phyloP scores from a whole-genome alignment of 2,329 filamentous ascomycete species.

The Cladorrhinum sp. region DNA sequence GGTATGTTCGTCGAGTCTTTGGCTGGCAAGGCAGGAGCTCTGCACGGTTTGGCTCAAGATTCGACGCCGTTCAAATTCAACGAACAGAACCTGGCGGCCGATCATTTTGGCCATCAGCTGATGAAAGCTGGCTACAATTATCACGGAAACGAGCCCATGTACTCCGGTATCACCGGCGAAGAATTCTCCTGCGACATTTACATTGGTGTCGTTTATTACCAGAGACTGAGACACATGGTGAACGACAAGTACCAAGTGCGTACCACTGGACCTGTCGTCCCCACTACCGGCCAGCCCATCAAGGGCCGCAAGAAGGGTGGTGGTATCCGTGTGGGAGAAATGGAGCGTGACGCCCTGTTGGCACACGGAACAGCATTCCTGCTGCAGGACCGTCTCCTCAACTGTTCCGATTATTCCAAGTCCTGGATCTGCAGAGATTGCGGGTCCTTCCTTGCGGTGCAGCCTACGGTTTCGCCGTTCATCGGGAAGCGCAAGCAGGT shows the following conservation, averaged over 20 bases:
- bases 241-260: slow-evolving; percentile 99
- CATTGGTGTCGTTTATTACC: slow-evolving; percentile 96
- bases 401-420: slow-evolving; percentile 90
- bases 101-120: slow-evolving; percentile 95
- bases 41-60: slow-evolving; percentile 95
- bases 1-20: slow-evolving; percentile 99
- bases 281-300: slow-evolving; percentile 90
- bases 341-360: slow-evolving; percentile 94
- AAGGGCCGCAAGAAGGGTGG: slow-evolving; percentile 95
- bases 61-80: slow-evolving; percentile 93
- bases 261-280: slow-evolving; percentile 88
- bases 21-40: slow-evolving; percentile 87
- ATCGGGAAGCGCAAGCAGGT: slow-evolving; percentile 63
- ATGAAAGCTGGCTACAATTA: slow-evolving; percentile 96
- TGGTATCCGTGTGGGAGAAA: slow-evolving; percentile 98
- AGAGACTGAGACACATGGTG: slow-evolving; percentile 97
- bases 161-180: slow-evolving; percentile 92
- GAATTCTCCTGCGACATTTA: slow-evolving; percentile 95
- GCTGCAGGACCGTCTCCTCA: slow-evolving; percentile 91
- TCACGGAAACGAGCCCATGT: slow-evolving; percentile 98
- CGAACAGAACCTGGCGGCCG: slow-evolving; percentile 84
- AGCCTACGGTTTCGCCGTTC: slow-evolving; percentile 69
- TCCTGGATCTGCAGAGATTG: slow-evolving; percentile 88
- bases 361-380: slow-evolving; percentile 95
- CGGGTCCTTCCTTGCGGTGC: slow-evolving; percentile 85